Base-by-base conservation (phyloP, 192 early-diverging fungal species). In the Linnemannia zychae region DNA sequence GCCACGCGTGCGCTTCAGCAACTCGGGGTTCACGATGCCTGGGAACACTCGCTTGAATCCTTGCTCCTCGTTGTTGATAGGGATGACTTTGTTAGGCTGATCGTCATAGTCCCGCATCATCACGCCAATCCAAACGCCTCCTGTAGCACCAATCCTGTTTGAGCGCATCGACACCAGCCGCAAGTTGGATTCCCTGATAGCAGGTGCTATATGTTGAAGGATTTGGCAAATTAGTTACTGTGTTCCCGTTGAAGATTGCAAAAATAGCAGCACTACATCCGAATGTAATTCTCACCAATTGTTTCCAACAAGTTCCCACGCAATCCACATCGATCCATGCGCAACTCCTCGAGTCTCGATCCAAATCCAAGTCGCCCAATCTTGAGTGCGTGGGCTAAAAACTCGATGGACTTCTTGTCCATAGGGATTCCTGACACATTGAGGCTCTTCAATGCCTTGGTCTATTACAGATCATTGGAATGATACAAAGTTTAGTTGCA, bases 351-450 rank as follows among this genome's bases (percentile, higher is more conserved):
- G 3, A 92, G 60, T 12, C 86, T 74, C 6, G 88, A 88, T 37
- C 87, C 91, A 69, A 80, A 84, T 24, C 75, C 87, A 38, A 81
- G 76, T 47, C 78, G 80, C 34, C 86, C 88, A 49, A 73, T 67
- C 44, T 71, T 88, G 49, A 95, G 87, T 0, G 93, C 93, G n/a
- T 94, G 92, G 4, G 92, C 88, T 67, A 97, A 77, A 67, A 93
- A 95, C 1, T 91, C 87, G 4, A 93, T 87, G 28, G 92, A 90
- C 72, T 93, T 93, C 78, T 94, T 93, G 70, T 95, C 94, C 47
- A 96, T 89, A 0, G 91, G 77, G 17, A 93, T 90, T 11, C 93
- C 92, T 5, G 95, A 95, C 3, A 97, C 82, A 71, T 97, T 93
- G 17, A 97, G 90, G 52, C 85, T 87, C 75, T 91, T 87, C 49